These are phyloP conservation scores for Pythium scleroteichum DNA, from an alignment of 352 stramenopile species.

Conservation along the genomic window DNA sequence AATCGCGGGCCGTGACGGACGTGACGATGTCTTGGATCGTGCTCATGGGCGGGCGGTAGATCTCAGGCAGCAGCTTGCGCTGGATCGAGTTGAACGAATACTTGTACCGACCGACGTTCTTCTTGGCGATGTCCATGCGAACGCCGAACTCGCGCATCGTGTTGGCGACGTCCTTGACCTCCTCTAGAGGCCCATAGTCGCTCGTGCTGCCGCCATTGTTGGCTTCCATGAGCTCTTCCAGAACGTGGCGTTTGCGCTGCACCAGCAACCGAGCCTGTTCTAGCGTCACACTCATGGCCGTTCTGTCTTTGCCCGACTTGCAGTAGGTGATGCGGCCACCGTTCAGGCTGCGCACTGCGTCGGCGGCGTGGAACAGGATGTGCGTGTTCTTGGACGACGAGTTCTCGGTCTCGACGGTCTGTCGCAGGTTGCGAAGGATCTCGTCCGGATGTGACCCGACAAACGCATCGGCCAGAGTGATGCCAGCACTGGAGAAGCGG, in stretches of 20 bases:
- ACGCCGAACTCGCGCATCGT: slow-evolving; percentile 91
- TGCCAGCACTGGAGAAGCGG: slow-evolving; percentile 43
- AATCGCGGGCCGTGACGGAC: slow-evolving; percentile 88
- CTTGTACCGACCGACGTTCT: slow-evolving; percentile 95
- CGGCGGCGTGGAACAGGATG: slow-evolving; percentile 80
- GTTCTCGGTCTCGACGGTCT: slow-evolving; percentile 72
- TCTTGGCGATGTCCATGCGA: slow-evolving; percentile 95
- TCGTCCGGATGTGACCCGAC: slow-evolving; percentile 68
- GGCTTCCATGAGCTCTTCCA: slow-evolving; percentile 72
- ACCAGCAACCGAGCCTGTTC: slow-evolving; percentile 92
- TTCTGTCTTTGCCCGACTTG: slow-evolving; percentile 98
- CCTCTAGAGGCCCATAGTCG: slow-evolving; percentile 60
- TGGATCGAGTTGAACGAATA: slow-evolving; percentile 98
- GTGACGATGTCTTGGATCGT: slow-evolving; percentile 93
- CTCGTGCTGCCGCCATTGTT: slow-evolving; percentile 32
- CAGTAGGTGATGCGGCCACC: slow-evolving; percentile 95
- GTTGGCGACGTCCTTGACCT: slow-evolving; percentile 84
- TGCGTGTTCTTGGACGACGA: slow-evolving; percentile 85
- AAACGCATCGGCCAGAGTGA: slow-evolving; percentile 44
- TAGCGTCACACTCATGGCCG: slow-evolving; percentile 96
- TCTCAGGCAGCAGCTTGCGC: slow-evolving; percentile 93
- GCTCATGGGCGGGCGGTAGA: slow-evolving; percentile 87
- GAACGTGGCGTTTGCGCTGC: slow-evolving; percentile 68
- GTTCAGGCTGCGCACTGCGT: slow-evolving; percentile 90
- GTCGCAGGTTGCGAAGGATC: slow-evolving; percentile 62